Evolutionary conservation across 768 basidiomycete species (phyloP).

Genomic region (Pulveroboletus ravenelii): DNA sequence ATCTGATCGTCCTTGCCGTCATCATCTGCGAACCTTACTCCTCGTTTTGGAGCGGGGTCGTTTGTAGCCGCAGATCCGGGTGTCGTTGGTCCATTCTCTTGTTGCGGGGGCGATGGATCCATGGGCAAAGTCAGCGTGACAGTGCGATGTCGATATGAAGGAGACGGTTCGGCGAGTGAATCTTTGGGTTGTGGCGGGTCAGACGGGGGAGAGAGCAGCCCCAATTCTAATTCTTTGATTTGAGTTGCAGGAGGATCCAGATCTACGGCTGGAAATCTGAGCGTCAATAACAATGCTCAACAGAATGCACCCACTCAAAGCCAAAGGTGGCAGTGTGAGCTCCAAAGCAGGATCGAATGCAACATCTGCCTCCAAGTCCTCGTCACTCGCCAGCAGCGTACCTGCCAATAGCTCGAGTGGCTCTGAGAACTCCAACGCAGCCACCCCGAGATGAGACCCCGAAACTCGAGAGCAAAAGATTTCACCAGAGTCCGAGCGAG

Average conservation of each 20-base stretch:
- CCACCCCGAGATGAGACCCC: constrained; percentile 54
- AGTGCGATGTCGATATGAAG: constrained; percentile 1
- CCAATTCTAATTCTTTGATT: constrained; percentile 1
- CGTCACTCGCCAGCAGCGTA: constrained; percentile 27
- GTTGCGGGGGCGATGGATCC: neutral
- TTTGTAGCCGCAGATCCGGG: constrained; percentile 9
- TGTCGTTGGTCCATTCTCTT: neutral
- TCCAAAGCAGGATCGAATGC: constrained; percentile 17
- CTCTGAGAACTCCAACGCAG: constrained; percentile 68
- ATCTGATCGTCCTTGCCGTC: constrained; percentile 60
- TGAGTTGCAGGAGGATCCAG: constrained; percentile 17
- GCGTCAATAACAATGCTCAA: neutral
- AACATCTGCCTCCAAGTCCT: constrained; percentile 6
- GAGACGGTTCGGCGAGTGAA: neutral
- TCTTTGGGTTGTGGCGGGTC: constrained; percentile 3
- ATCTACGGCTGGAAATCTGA: constrained; percentile 19
- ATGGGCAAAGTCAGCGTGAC: neutral
- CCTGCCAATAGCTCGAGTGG: constrained; percentile 61
- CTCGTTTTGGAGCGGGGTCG: constrained; percentile 35
- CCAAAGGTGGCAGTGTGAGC: constrained; percentile 14
- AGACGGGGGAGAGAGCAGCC: constrained; percentile 1
- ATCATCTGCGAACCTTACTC: constrained; percentile 63
- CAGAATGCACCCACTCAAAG: constrained; percentile 15
- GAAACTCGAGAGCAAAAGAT: constrained; percentile 37
- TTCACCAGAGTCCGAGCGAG: constrained; percentile 37